Evolutionary conservation across 2,329 filamentous ascomycete species (phyloP), one percentile per base, ranked within the genome.

Genomic region (Xylaria sp.): DNA sequence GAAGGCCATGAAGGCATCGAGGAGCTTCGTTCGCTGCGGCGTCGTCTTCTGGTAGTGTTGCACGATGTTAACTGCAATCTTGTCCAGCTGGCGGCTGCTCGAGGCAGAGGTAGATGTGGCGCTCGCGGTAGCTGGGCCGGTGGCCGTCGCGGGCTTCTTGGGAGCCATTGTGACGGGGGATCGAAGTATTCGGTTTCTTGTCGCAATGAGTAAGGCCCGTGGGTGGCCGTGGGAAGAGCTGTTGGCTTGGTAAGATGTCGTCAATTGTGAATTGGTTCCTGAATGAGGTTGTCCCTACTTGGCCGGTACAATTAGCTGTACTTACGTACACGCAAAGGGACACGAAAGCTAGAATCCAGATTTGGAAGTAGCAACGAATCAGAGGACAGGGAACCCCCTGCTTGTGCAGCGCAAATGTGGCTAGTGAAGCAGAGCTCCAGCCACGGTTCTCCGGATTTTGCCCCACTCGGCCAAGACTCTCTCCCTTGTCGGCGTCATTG

Each of bases 1-100:
- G 80, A 98, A 99, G 3, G 82, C 88, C 88, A 99, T 90, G 81
- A 99, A 99, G 42, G 88, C 88, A 80, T 99, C 96, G 70, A 98
- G 87, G 69, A 99, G 88, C 87, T 97, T 96, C 56, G 92, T 95
- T 71, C 95, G 90, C 85, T 97, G 94, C 55, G 95, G 90, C 53
- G 96, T 99, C 74, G 89, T 86, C 73, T 91, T 84, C 64, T 90
- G 80, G 82, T 99, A 99, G 81, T 93, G 89, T 75, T 89, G 84
- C 87, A 90, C 92, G 74, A 98, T 85, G 77, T 89, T 90, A 64
- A 85, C 75, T 51, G 90, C 83, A 72, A 97, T 92, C 75, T 90
- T 84, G 77, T 84, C 78, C 81, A 84, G 84, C 73, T 68, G 61
- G 50, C 30, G 59, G 62, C 60, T 69, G 69, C 56, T 68, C 63